Percentiles rank a stretch among this genome's conserved stretches.
These are phyloP conservation scores for Cystobasidium sp. DNA, from an alignment of 1,284 basidiomycete genomes.

Conservation along the genomic window DNA sequence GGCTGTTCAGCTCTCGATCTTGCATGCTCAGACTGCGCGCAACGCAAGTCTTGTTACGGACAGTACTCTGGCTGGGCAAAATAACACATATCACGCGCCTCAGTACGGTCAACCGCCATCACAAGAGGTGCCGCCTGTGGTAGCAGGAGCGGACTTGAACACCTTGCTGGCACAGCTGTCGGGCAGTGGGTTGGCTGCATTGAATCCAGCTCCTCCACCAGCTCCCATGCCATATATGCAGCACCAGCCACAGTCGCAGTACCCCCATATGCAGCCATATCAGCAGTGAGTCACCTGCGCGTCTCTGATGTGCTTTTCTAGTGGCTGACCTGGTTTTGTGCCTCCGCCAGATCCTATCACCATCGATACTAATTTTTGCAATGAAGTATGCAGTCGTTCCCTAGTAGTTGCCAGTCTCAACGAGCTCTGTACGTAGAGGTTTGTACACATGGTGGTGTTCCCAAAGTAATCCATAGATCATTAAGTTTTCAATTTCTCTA, in stretches of 20 bases:
- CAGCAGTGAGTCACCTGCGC: background rate
- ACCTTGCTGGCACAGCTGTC: constrained; percentile 18
- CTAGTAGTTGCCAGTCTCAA: too few species aligned
- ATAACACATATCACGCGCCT: background rate
- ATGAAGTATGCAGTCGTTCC: too few species aligned
- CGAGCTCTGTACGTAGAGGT: too few species aligned
- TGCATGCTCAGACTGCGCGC: constrained; percentile 10
- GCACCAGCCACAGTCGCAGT: constrained; percentile 15
- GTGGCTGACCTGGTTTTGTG: too few species aligned
- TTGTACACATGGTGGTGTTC: too few species aligned
- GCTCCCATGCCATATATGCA: background rate
- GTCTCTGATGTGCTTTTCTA: background rate
- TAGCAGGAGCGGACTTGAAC: constrained; percentile 4
- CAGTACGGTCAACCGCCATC: background rate
- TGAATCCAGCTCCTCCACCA: background rate
- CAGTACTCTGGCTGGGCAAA: background rate
- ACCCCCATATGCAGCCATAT: constrained; percentile 11
- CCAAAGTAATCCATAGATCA: too few species aligned
- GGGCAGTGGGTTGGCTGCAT: constrained; percentile 13
- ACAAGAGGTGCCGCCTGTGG: background rate
- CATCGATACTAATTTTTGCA: too few species aligned
- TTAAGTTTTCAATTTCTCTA: too few species aligned
- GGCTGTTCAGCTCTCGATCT: constrained; percentile 20
- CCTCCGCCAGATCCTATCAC: too few species aligned
- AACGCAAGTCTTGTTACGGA: background rate